Evolutionary conservation across 2,329 filamentous ascomycete species (phyloP).

Genomic region (Penicillium fuscoglaucum): DNA sequence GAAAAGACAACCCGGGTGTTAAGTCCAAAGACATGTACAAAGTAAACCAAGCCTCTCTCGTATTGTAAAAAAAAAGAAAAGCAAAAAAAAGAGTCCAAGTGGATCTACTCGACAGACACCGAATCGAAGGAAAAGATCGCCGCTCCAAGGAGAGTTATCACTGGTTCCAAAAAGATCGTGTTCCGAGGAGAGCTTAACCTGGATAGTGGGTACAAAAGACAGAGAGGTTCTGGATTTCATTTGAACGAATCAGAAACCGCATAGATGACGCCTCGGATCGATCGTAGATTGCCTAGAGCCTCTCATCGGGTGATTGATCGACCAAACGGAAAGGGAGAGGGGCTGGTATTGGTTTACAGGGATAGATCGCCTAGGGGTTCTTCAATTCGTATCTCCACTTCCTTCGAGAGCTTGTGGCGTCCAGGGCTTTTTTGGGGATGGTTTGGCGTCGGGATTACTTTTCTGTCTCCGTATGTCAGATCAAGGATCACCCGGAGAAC

Average conservation of each 20-base stretch:
- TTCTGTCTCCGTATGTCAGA: not conserved
- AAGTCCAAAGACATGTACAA: not conserved
- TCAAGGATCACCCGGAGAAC: constrained; percentile 5
- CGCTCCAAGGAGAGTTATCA: constrained; percentile 8
- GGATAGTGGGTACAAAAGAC: not conserved
- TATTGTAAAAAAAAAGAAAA: constrained; percentile 10
- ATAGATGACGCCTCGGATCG: constrained; percentile 14
- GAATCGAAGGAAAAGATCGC: constrained; percentile 16
- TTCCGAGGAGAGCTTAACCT: constrained; percentile 26
- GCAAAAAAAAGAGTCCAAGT: constrained; percentile 1
- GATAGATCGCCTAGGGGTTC: constrained; percentile 25
- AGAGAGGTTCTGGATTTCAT: not conserved
- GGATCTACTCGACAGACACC: constrained; percentile 6
- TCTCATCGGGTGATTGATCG: constrained; percentile 29
- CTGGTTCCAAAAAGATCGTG: constrained; percentile 22
- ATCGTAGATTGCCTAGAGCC: constrained; percentile 19
- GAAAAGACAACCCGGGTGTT: constrained; percentile 1
- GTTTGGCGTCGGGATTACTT: not conserved
- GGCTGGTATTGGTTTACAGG: constrained; percentile 19
- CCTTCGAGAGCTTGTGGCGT: constrained; percentile 25
- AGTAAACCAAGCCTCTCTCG: not conserved
- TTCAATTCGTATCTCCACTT: constrained; percentile 25
- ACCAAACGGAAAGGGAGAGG: constrained; percentile 15
- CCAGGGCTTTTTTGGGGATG: not conserved
- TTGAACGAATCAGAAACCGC: not conserved